phyloP scores from a whole-genome alignment of 208 protist species.

The Kentomonas sorsogonicus region DNA sequence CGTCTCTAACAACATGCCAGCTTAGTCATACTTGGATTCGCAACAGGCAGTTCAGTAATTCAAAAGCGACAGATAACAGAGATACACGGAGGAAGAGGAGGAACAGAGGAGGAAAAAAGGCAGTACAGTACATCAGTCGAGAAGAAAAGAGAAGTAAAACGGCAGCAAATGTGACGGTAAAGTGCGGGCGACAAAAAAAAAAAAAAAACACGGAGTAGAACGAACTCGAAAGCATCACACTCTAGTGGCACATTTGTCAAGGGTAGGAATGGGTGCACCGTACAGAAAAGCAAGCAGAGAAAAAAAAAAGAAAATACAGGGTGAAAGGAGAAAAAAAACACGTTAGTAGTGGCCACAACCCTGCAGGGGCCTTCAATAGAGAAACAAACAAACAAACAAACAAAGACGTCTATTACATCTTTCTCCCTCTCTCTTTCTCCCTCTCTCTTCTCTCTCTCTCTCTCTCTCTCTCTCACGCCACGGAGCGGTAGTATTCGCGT shows the following conservation, averaged over 20 bases:
- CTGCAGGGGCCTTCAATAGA: not conserved
- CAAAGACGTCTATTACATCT: not conserved
- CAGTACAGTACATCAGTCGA: not conserved
- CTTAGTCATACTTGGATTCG: no score
- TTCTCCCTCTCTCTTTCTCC: constrained; percentile 5
- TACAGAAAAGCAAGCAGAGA: not conserved
- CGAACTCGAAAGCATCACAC: constrained; percentile 6
- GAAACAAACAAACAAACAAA: constrained; percentile 16
- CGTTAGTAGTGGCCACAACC: not conserved
- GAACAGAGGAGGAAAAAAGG: not conserved
- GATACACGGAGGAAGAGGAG: not conserved
- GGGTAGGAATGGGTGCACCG: no score
- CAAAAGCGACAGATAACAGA: not conserved
- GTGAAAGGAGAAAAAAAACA: constrained; percentile 16
- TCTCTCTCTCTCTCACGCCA: constrained; percentile 9
- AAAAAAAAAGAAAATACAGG: not conserved
- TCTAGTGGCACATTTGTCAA: no score
- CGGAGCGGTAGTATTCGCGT: constrained; percentile 29
- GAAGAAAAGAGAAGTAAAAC: not conserved
- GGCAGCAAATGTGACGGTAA: not conserved
- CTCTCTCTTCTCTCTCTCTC: not conserved
- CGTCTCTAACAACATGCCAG: no score
- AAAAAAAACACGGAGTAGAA: constrained; percentile 13
- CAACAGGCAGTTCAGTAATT: not conserved
- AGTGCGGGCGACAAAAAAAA: constrained; percentile 12